Evolutionary conservation across 345 rosid species (phyloP), one percentile per base, ranked within the genome.

Genomic region (Moricandia moricandioides): DNA sequence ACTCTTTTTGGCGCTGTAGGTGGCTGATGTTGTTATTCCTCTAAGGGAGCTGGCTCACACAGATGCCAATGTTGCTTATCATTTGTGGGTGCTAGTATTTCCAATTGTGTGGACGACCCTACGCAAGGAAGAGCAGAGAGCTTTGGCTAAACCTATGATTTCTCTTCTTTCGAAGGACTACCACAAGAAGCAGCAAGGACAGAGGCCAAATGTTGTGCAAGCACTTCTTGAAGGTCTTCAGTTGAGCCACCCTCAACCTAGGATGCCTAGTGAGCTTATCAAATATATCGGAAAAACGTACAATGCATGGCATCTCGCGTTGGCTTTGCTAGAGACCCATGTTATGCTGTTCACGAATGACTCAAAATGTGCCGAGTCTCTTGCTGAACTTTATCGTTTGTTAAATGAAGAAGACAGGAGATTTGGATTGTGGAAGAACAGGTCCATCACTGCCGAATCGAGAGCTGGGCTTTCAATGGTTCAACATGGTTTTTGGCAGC

Each of bases 401-500:
- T 88, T 95, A 57, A 92, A 90, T 81, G 99, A 95, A 86, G 98
- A 95, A 83, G 99, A 95, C 82, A 95, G 92, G 99, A 84, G 99
- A 83, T 92, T 87, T 83, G 99, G 98, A 57, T 84, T 95, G 83
- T 95, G 96, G 99, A 95, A 95, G 85, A 95, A 87, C 84, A 88
- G 97, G 82, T 88, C 97, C 61, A 82, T 90, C 68, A 92, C 92
- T 49, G 97, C 96, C 55, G 99, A 95, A 83, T 92, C 99, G 3
- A 90, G 85, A 85, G 91, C 99, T 63, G 99, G 99, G 66, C 97
- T 95, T 77, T 95, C 98, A 33, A 82, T 95, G 40, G 89, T 92
- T 81, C 99, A 95, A 77, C 99, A 95, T 85, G 99, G 99, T 65
- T 95, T 87, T 79, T 95, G 99, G 99, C 90, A 92, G 80, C 94